Conservation (phyloP, 2,329 filamentous ascomycete species). For the Cordyceps cateniannulata region DNA sequence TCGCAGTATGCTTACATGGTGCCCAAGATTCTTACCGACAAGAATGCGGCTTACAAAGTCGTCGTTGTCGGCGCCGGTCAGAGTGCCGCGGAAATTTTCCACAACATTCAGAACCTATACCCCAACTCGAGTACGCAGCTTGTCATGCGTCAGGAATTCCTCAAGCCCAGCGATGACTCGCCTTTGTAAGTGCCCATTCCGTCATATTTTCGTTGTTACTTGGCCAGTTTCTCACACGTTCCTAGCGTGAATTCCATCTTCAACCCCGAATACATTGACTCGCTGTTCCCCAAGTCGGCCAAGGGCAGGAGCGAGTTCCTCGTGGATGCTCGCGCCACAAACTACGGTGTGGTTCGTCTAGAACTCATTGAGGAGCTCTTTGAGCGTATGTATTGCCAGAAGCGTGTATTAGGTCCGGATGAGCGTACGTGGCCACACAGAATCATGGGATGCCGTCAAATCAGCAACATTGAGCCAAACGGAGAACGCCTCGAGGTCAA, state of each 20-base stretch:
- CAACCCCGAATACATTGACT: constrained; percentile 78
- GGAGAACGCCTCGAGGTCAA: constrained; percentile 49
- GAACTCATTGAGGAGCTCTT: constrained; percentile 85
- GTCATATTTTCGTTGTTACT: background rate
- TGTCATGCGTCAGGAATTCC: constrained; percentile 74
- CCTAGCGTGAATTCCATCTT: constrained; percentile 92
- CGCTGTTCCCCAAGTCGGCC: constrained; percentile 62
- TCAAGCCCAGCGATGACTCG: constrained; percentile 89
- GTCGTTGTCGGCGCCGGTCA: constrained; percentile 87
- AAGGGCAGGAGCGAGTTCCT: constrained; percentile 55
- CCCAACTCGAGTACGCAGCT: constrained; percentile 73
- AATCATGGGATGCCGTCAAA: constrained; percentile 63
- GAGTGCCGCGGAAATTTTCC: constrained; percentile 92
- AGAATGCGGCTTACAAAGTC: constrained; percentile 58
- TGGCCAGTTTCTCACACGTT: constrained; percentile 15
- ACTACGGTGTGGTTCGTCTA: constrained; percentile 92
- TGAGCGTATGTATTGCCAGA: constrained; percentile 80
- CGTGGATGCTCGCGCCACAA: constrained; percentile 71
- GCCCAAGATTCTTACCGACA: constrained; percentile 51
- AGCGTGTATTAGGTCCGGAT: constrained; percentile 60
- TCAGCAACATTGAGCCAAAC: constrained; percentile 53
- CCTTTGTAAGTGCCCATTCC: constrained; percentile 64
- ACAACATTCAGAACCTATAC: constrained; percentile 75
- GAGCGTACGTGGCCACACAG: constrained; percentile 74
- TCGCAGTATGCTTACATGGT: constrained; percentile 71